A percentile compares a stretch with the other conserved stretches of the same genome.
Evolutionary conservation across 2,329 filamentous ascomycete species (phyloP).

Genomic region (Aspergillus sp.): DNA sequence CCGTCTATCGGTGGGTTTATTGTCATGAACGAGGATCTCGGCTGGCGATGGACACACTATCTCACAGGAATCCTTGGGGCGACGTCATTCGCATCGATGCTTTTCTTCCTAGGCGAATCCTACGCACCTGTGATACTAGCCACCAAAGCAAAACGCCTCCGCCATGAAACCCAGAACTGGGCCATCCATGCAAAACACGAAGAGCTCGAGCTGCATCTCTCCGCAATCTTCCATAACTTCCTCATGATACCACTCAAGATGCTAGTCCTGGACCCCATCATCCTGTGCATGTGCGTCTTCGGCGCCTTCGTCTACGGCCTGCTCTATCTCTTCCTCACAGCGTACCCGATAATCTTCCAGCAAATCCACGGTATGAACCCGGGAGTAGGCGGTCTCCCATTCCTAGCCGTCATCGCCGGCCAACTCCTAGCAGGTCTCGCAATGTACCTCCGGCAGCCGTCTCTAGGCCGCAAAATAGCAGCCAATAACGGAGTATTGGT

Average conservation of each 20-base stretch:
- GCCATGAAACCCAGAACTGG: slow-evolving; percentile 35
- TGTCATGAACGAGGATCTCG: slow-evolving; percentile 27
- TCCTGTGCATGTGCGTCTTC: slow-evolving; percentile 34
- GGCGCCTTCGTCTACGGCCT: slow-evolving; percentile 36
- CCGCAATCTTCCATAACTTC: slow-evolving; percentile 14
- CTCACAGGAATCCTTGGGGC: slow-evolving; percentile 39
- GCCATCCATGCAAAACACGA: slow-evolving; percentile 33
- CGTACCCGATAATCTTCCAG: slow-evolving; percentile 47
- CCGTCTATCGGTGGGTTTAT: slow-evolving; percentile 42
- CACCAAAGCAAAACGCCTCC: slow-evolving; percentile 32
- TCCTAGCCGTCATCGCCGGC: slow-evolving; percentile 45
- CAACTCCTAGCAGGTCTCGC: slow-evolving; percentile 41
- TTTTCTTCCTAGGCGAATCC: slow-evolving; percentile 33
- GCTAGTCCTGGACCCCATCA: slow-evolving; percentile 29
- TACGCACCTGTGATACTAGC: slow-evolving; percentile 37
- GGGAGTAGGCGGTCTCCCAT: slow-evolving; percentile 45
- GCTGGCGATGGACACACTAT: slow-evolving; percentile 45
- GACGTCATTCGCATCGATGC: slow-evolving; percentile 13
- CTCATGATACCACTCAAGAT: too few species aligned
- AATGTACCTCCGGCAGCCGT: slow-evolving; percentile 42
- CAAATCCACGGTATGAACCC: slow-evolving; percentile 39
- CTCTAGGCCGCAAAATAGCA: slow-evolving; percentile 37
- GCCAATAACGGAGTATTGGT: slow-evolving; percentile 31
- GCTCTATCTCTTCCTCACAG: slow-evolving; percentile 47
- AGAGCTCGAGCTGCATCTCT: slow-evolving; percentile 34